Percentiles rank a stretch among this genome's conserved stretches.
phyloP scores from a whole-genome alignment of 495 filamentous ascomycete species.

The Tuber brumale region DNA sequence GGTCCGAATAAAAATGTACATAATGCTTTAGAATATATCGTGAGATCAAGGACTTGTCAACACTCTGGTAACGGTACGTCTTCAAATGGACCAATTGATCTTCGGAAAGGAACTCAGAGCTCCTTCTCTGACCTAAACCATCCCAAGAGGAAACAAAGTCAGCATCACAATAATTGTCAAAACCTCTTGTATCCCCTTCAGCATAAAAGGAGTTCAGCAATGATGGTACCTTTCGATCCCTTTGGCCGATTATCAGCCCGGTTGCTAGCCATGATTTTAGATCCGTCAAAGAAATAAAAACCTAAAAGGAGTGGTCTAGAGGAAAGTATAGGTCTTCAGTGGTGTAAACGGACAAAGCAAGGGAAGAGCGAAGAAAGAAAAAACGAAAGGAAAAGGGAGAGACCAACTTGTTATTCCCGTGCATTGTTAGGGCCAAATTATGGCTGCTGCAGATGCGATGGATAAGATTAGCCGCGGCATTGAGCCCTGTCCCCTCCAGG shows the following conservation, averaged over 20 bases:
- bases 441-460: slow-evolving; percentile 21
- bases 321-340: neutral
- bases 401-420: neutral
- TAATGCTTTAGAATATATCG: slow-evolving; percentile 90
- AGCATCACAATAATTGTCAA: neutral
- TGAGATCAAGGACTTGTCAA: slow-evolving; percentile 94
- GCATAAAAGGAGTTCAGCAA: slow-evolving; percentile 5
- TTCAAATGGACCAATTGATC: slow-evolving; percentile 75
- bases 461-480: slow-evolving; percentile 12
- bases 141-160: slow-evolving; percentile 13
- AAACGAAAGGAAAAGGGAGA: neutral
- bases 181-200: slow-evolving; percentile 1
- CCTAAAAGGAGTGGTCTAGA: slow-evolving; percentile 3
- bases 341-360: slow-evolving; percentile 4
- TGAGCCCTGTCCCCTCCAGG: neutral
- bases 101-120: slow-evolving; percentile 59
- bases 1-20: slow-evolving; percentile 51
- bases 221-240: slow-evolving; percentile 28
- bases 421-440: neutral
- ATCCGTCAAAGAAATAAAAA: slow-evolving; percentile 1
- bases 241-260: slow-evolving; percentile 39
- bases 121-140: slow-evolving; percentile 38
- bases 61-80: slow-evolving; percentile 90
- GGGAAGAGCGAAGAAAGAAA: neutral
- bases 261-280: slow-evolving; percentile 21